Percentiles rank a stretch among this genome's conserved stretches.
Evolutionary conservation across 2,329 filamentous ascomycete genomes (phyloP).

Genomic region (Microdochium trichocladiopsis): DNA sequence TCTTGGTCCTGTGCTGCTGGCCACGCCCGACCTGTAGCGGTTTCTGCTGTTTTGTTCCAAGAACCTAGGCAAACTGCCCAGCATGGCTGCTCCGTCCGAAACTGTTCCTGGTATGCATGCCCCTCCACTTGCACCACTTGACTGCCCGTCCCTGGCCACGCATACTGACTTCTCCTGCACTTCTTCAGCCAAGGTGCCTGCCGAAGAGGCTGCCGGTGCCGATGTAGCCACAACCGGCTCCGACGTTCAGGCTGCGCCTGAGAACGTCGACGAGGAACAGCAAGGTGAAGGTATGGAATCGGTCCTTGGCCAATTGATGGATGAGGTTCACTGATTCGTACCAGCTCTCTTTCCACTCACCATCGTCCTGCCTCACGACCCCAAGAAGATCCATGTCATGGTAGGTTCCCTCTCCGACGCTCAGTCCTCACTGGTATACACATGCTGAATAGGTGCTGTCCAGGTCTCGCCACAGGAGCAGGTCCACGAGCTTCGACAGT

Average conservation of each 20-base stretch:
- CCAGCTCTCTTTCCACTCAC: slow-evolving; percentile 56
- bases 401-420: slow-evolving; percentile 39
- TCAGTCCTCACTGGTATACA: neutral
- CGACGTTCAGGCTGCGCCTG: neutral
- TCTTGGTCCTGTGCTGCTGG: neutral
- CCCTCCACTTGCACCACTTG: neutral
- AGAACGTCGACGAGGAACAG: slow-evolving; percentile 17
- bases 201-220: neutral
- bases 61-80: neutral
- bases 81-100: neutral
- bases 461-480: slow-evolving; percentile 91
- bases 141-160: no score
- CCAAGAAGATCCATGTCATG: slow-evolving; percentile 77
- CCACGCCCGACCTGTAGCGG: neutral
- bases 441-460: slow-evolving; percentile 7
- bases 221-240: neutral
- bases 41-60: neutral
- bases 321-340: slow-evolving; percentile 6
- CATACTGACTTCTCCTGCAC: neutral
- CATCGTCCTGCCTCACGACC: slow-evolving; percentile 74
- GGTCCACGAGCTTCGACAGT: slow-evolving; percentile 93
- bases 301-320: slow-evolving; percentile 13
- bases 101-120: neutral
- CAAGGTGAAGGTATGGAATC: slow-evolving; percentile 21
- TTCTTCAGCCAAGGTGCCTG: neutral